A percentile compares a stretch with the other conserved stretches of the same genome.
Conservation (phyloP, 2,329 filamentous ascomycete genomes). For the Fusarium zealandicum region DNA sequence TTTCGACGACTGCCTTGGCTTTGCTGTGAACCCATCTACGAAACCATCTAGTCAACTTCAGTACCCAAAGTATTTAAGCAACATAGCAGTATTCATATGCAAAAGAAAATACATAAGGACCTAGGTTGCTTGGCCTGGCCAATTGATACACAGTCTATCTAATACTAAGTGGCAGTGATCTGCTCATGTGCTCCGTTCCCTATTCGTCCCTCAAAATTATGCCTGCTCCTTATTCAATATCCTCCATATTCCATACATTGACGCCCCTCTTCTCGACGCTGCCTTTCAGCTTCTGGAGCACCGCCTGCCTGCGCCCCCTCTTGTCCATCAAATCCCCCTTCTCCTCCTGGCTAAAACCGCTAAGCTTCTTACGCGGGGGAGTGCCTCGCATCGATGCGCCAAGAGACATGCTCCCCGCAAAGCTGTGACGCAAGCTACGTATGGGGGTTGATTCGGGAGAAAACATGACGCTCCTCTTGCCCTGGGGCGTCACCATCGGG, state of each 20-base stretch:
- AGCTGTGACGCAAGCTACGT: constrained; percentile 51
- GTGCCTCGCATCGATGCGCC: constrained; percentile 50
- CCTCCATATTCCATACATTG: constrained; percentile 59
- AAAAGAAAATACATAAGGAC: constrained; percentile 18
- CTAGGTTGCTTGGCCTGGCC: constrained; percentile 15
- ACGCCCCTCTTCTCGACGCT: constrained; percentile 59
- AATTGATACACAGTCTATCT: constrained; percentile 40
- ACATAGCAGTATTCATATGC: no score
- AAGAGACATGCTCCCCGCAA: constrained; percentile 51
- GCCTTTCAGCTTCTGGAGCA: constrained; percentile 59
- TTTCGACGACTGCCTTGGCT: no score
- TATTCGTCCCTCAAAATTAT: constrained; percentile 15
- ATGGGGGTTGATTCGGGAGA: constrained; percentile 55
- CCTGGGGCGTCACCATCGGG: constrained; percentile 51
- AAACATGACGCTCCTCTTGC: constrained; percentile 48
- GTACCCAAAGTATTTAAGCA: no score
- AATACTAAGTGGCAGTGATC: constrained; percentile 38
- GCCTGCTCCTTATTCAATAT: constrained; percentile 50
- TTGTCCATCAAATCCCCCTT: constrained; percentile 64
- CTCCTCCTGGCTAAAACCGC: constrained; percentile 66
- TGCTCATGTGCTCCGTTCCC: constrained; percentile 29
- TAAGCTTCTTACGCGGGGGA: constrained; percentile 67
- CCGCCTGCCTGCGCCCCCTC: constrained; percentile 59
- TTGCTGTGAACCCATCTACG: neutral
- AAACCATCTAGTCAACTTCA: neutral